Base-by-base conservation (phyloP, 768 basidiomycete genomes). In the Myochromella boudieri region DNA sequence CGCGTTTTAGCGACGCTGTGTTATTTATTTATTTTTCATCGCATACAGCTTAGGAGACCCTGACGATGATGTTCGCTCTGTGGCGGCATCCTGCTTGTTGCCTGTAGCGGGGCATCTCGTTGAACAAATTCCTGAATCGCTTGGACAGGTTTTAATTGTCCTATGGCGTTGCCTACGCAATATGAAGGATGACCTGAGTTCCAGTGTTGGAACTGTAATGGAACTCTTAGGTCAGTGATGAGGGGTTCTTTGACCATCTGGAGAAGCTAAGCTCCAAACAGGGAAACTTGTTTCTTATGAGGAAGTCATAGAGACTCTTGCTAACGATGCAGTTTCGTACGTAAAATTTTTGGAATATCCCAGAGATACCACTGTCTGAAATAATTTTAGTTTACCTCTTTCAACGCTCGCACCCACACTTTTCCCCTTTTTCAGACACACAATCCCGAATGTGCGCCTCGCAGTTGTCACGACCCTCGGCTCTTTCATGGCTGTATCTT, bases 401-500 rank as follows among this genome's bases (percentile, higher is more conserved):
- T 76, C 84, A n/a, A 78, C 77, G 3, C 79, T 97, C 46, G 88
- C 95, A 5, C 87, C 89, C 2, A 90, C 87, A 1, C 70, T 95
- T 4, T 98, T 92, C 68, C 91, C 95, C 3, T 97, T 95, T 76
- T 95, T 97, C 69, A 90, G 97, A 14, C 97, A 99, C 65, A 95
- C 95, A 0, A 98, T 99, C 58, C 68, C 88, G 1, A 87, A 86
- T 50, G 97, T 99, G 44, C 91, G 97, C 6, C 76, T 95, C 11
- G 87, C 97, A 2, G 95, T 98, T 2, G 88, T 95, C 36, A 85
- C 90, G 49, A 94, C 94, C 0, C 71, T 98, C 8, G 77, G 84
- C 45, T 86, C 87, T 6, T 95, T 98, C 67, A 87, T 97, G 78
- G 71, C 75, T 18, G 87, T 92, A 6, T 65, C 81, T 6, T 78